Base-by-base conservation (phyloP, 495 filamentous ascomycete genomes). In the Aeminium ludgeri region DNA sequence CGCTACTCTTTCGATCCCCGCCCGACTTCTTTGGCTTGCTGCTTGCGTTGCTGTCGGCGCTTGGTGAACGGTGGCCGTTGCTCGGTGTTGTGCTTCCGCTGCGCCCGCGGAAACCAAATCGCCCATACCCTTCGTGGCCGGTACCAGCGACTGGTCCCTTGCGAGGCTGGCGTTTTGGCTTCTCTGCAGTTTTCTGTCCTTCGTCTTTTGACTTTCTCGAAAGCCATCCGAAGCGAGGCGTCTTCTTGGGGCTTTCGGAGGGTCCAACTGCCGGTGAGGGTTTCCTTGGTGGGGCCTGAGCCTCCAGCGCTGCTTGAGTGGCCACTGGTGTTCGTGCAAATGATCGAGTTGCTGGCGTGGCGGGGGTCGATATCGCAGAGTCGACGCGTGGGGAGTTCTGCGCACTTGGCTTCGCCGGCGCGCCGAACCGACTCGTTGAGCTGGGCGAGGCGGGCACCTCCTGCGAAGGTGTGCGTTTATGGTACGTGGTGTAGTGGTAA, bases 41-140 rank as follows among this genome's bases (percentile, higher is more conserved):
- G 30, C 59, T 64, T 4, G 58, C 51, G 6, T 49, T 57, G 43
- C 67, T 73, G 41, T 62, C 59, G 12, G 69, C 68, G 49, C 75
- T 80, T 13, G 67, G 68, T 25, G 71, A 75, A 20, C 73, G 62
- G 33, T 63, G 62, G 20, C 58, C 62, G 36, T 62, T 68, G n/a
- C 55, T 55, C 23, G 58, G 55, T 38, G 53, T 61, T n/a, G 62
- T 60, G 44, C 67, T 73, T 31, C 63, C 72, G 48, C 76, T 80
- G 29, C 76, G 68, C 27, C 76, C 70, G 35, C 71, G 66, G 8
- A 64, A 50, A 2, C 61, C 70, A 66, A 73, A 91, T 54, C 73
- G 79, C 6, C 86, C 84, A 56, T 96, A 96, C 33, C 87, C 89
- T 63, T 96, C 89, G 58, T 96, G 85, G 1, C 89, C 89, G 25